phyloP scores from a whole-genome alignment of 495 filamentous ascomycete genomes.

The Thermothielavioides terrestris region DNA sequence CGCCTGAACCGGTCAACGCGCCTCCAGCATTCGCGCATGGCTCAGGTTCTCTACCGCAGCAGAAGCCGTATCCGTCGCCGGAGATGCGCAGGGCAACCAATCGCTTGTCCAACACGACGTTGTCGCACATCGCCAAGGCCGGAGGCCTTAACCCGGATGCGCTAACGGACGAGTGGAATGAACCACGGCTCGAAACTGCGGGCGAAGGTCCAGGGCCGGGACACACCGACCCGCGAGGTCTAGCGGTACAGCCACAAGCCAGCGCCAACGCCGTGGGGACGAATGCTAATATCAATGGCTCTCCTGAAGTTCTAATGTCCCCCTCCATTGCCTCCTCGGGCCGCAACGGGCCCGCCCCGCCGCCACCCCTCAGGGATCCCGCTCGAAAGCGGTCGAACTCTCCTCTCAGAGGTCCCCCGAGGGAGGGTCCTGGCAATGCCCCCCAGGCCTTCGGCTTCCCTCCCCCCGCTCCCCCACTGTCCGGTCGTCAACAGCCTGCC shows the following conservation, averaged over 20 bases:
- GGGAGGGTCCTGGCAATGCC: constrained; percentile 2
- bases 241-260: constrained; percentile 40
- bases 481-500: constrained; percentile 12
- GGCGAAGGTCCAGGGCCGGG: constrained; percentile 13
- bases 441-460: constrained; percentile 3
- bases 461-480: constrained; percentile 8
- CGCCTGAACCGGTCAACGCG: constrained; percentile 61
- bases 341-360: constrained; percentile 23
- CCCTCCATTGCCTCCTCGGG: constrained; percentile 15
- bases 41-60: constrained; percentile 44
- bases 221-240: constrained; percentile 29
- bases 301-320: constrained; percentile 41
- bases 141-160: constrained; percentile 36
- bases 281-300: constrained; percentile 42
- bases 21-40: constrained; percentile 66
- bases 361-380: constrained; percentile 27
- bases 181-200: constrained; percentile 23
- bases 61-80: constrained; percentile 60
- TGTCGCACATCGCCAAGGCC: constrained; percentile 65
- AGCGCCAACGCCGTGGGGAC: constrained; percentile 35
- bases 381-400: constrained; percentile 28
- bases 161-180: constrained; percentile 11
- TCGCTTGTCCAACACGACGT: constrained; percentile 70
- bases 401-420: constrained; percentile 16
- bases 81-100: constrained; percentile 70